Base-by-base conservation (phyloP, 352 stramenopile genomes). In the Globisporangium irregulare region DNA sequence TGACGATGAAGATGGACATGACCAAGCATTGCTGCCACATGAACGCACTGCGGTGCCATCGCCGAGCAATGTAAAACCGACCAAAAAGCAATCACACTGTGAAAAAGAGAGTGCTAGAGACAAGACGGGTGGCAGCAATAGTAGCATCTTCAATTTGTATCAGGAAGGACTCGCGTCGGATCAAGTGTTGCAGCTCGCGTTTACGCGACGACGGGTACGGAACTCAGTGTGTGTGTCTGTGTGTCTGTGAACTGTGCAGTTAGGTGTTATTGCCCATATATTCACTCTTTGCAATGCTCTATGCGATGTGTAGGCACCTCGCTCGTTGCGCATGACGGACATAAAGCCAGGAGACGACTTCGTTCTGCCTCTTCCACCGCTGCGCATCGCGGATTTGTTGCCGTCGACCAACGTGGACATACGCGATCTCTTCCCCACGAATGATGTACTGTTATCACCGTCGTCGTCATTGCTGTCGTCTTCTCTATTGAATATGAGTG, bases 151-250 rank as follows among this genome's bases (percentile, higher is more conserved):
- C 64, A 74, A 77, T 29, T 73, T 92, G n/a, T 92, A 92, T 59
- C 84, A 92, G 57, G 67, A 79, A 62, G 84, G 84, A 4, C 56
- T 86, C 29, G 53, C 61, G 8, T 38, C 78, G 0, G 78, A 90
- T 18, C 84, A 91, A 51, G 76, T 80, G 34, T 72, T 92, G 41
- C 84, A 87, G 41, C 67, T 92, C 58, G 80, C 81, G 36, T 92
- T 77, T 62, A 75, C 87, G 12, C 73, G 84, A 20, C 76, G 73
- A 32, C 68, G 66, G 55, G 78, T 85, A 60, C 53, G 70, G 18
- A 60, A 34, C 1, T 14, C 29, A 32, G 29, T 32, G 29, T 32
- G 29, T 32, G 38, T 46, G 12, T 43, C 22, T 24, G 22, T 29
- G 27, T 29, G 27, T 29, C 27, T 46, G 12, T 46, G 38, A 46